A percentile compares a stretch with the other conserved stretches of the same genome.
These are phyloP conservation scores for Metarhizium album DNA, from an alignment of 2,329 filamentous ascomycete species.

Conservation along the genomic window DNA sequence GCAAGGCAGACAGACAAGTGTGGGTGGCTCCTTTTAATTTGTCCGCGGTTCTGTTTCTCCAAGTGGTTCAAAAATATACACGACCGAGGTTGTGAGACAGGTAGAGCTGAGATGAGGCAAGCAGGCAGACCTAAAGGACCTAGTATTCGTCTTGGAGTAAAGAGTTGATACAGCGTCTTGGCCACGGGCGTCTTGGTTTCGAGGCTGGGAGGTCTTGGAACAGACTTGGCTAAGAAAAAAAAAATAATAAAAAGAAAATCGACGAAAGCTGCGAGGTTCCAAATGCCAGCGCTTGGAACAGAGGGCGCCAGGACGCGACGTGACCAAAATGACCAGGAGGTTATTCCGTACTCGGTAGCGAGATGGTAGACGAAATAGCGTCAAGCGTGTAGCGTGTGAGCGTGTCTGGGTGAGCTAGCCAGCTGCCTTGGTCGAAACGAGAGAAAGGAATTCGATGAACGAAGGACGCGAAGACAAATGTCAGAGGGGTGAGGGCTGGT, in stretches of 20 bases:
- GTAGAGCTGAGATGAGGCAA: not conserved
- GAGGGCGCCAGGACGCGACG: not conserved
- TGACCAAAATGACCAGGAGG: not conserved
- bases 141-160: not conserved
- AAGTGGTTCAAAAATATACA: slow-evolving; percentile 3
- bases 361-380: not conserved
- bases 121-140: not conserved
- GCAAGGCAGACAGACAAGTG: not conserved
- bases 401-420: slow-evolving; percentile 1
- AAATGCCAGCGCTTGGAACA: not conserved
- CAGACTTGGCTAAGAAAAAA: too few species aligned
- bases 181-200: not conserved
- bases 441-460: slow-evolving; percentile 11
- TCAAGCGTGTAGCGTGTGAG: not conserved
- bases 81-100: slow-evolving; percentile 7
- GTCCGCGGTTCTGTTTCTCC: not conserved
- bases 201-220: too few species aligned
- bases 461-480: slow-evolving; percentile 3
- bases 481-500: slow-evolving; percentile 7
- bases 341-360: not conserved
- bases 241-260: too few species aligned
- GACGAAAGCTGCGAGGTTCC: not conserved
- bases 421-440: slow-evolving; percentile 4
- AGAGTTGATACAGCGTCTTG: not conserved
- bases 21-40: slow-evolving; percentile 1